Base-by-base conservation (phyloP, 2,329 filamentous ascomycete species). In the Cladobotryum protrusum region DNA sequence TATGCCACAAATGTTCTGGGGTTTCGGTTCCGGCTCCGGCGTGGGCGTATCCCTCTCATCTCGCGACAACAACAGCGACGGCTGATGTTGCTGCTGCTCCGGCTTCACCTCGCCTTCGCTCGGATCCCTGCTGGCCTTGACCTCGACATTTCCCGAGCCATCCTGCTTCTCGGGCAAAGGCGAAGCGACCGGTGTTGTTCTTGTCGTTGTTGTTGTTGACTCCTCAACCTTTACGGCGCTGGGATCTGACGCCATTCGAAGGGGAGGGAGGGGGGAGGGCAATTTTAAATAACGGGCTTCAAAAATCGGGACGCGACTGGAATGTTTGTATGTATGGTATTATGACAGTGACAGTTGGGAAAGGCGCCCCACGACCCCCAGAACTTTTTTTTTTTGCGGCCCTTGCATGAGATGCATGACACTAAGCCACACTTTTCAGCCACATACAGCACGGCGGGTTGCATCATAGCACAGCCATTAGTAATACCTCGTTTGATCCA, bases 1-100 rank as follows among this genome's bases (percentile, higher is more conserved):
- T 32, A 82, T 68, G 5, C 73, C 72, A 57, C 82, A 85, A 2
- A 63, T 9, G 54, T 15, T 58, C 41, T 24, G 18, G 4, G 24
- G 41, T 9, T 24, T 42, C 18, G 19, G 40, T 14, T 37, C 35
- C 5, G 37, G 14, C 37, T 15, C 11, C 5, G 37, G 37, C 37
- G 37, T 15, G 14, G 37, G 37, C 37, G 37, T 40, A 17, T 40
- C 37, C 37, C 11, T 19, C 4, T 14, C 37, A 19, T 15, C 37
- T 15, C 37, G 14, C 14, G 14, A 18, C 15, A 12, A 19, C 3
- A 5, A 14, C 7, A 5, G 5, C 35, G 35, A 9, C 35, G 35
- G 7, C 11, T 14, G 19, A 9, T 1, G 8, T 6, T 32, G 17
- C n/a, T 4, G 20, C 41, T 43, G 41, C 41, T 29, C 19, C 8